Evolutionary conservation across 768 basidiomycete species (phyloP), one percentile per base, ranked within the genome.

Genomic region (Chlorophyllum brunneum): DNA sequence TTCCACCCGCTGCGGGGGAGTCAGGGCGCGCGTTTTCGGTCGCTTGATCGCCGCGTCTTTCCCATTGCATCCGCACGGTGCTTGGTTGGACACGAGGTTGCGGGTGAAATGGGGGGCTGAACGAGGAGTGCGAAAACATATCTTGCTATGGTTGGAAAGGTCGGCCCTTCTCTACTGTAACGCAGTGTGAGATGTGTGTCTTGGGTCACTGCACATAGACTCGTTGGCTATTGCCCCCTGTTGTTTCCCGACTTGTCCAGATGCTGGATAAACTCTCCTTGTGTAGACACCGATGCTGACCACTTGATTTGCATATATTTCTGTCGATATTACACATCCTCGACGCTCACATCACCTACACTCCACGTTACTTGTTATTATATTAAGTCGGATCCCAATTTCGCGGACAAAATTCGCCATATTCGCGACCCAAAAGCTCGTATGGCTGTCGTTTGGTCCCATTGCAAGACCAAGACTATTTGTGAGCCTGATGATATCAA

Each of bases 41-140:
- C 87, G 88, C 88, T 91, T 90, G 88, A 88, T 83, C 86, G 87
- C 88, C 86, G 87, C 84, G 82, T 73, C 73, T 71, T 74, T 72
- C 71, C 73, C 76, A 73, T 79, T 78, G 70, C 76, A 81, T 74
- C 74, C 79, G 79, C 77, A 72, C 82, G 79, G 81, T 72, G 73
- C 70, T 44, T 77, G 83, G 88, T 83, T 86, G 88, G 88, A 82
- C 86, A 83, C 86, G 84, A 76, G 81, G 86, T 73, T 78, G 83
- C 77, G 88, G 90, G 90, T 92, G 90, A 92, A 92, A 92, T 85
- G 91, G 90, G 88, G 89, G 88, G 88, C 88, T 83, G 90, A 92
- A 88, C 88, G 90, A 91, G 88, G 82, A 89, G 88, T 86, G 88
- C 82, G 82, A 82, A 83, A 69, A 70, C 80, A 80, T 61, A 64